Conservation (phyloP, 768 basidiomycete genomes). For the Cubamyces lactineus region DNA sequence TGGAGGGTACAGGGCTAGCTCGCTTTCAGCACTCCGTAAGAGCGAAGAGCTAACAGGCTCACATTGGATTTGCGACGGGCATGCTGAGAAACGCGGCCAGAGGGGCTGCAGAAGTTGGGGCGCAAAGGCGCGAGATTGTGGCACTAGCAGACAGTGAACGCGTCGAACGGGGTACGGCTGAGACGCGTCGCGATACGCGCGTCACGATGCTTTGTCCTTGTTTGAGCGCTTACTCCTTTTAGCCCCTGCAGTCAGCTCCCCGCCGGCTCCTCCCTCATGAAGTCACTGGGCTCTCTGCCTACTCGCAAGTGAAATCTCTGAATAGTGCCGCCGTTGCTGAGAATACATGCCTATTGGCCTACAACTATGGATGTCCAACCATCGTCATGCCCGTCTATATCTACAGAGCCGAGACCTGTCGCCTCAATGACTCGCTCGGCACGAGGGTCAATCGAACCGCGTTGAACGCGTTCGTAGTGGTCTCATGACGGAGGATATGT, state of each 20-base stretch:
- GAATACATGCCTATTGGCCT: too few species aligned
- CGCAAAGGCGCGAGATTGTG: neutral
- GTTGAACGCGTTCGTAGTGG: neutral
- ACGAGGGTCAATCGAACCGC: neutral
- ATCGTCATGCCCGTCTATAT: neutral
- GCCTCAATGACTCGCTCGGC: neutral
- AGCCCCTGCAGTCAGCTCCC: too few species aligned
- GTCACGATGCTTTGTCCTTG: conserved; percentile 17
- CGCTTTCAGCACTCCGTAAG: neutral
- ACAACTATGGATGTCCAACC: too few species aligned
- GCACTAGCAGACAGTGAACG: conserved; percentile 2
- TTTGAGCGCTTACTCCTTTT: conserved; percentile 17
- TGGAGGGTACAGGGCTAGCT: conserved; percentile 29
- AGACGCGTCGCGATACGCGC: conserved; percentile 24
- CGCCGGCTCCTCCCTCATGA: too few species aligned
- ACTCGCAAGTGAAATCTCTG: too few species aligned
- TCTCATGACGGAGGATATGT: neutral
- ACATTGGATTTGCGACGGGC: conserved; percentile 20
- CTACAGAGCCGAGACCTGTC: neutral
- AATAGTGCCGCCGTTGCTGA: too few species aligned
- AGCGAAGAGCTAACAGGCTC: neutral
- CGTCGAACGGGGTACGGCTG: neutral
- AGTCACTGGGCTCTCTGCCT: too few species aligned
- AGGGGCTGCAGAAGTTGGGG: neutral
- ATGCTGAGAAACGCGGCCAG: conserved; percentile 1